These are phyloP conservation scores for Cinchona pubescens DNA, from an alignment of 257 asterid genomes.

Conservation along the genomic window DNA sequence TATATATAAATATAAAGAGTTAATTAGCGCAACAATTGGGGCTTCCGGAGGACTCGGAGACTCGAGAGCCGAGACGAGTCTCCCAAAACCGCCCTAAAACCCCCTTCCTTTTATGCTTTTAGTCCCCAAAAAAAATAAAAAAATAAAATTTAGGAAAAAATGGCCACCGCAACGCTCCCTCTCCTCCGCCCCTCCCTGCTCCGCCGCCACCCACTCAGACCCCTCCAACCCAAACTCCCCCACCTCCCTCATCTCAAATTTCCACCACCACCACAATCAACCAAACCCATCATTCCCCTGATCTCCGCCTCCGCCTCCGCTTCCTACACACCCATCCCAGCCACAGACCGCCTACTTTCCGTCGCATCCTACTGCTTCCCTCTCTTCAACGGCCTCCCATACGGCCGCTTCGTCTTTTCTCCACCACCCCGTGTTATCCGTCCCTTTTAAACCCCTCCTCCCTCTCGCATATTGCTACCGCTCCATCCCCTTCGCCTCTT, in stretches of 20 bases:
- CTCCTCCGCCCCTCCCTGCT: neutral
- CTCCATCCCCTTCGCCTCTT: constrained; percentile 79
- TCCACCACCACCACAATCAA: neutral
- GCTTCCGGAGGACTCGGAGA: too few relatives aligned
- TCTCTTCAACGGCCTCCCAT: constrained; percentile 80
- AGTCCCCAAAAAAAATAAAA: too few relatives aligned
- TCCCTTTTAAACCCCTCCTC: constrained; percentile 68
- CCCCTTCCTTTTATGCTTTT: neutral
- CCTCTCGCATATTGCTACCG: constrained; percentile 76
- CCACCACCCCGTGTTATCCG: constrained; percentile 58
- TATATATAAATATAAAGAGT: too few relatives aligned
- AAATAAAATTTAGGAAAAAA: neutral
- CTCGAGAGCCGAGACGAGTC: too few relatives aligned
- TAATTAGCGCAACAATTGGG: too few relatives aligned
- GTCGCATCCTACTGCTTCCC: constrained; percentile 88
- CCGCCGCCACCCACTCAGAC: neutral
- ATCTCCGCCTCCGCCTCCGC: constrained; percentile 27
- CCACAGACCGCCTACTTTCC: constrained; percentile 82
- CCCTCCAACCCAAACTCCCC: neutral
- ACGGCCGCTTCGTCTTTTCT: constrained; percentile 83
- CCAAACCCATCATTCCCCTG: constrained; percentile 17
- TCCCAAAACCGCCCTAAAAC: neutral
- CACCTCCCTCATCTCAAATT: constrained; percentile 14
- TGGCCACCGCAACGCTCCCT: neutral
- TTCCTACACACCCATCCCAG: constrained; percentile 57